Evolutionary conservation across 2,329 filamentous ascomycete species (phyloP), one percentile per base, ranked within the genome.

Genomic region (Phialophora chinensis): DNA sequence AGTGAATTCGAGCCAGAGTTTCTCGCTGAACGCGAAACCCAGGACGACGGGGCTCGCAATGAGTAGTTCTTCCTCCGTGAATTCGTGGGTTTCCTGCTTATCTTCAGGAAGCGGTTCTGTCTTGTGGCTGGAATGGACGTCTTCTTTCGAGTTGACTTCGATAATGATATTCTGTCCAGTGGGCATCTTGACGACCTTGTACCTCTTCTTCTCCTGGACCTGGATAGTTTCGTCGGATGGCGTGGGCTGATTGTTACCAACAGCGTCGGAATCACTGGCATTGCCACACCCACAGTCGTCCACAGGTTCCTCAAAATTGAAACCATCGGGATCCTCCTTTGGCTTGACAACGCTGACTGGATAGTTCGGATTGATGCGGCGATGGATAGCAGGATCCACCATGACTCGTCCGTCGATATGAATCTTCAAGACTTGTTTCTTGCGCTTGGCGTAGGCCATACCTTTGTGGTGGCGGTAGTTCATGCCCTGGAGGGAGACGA

Each of bases 401-500:
- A 97, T 97, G 69, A 96, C 85, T 33, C 93, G 88, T 20, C 92
- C 91, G 69, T 93, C 92, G 76, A 96, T 90, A 74, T 92, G 92
- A 77, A 96, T 89, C 76, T 92, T 94, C 75, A 91, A 81, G 14
- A 91, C 81, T 66, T 84, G 81, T 73, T 89, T 89, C 81, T 92
- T 92, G 77, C 90, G 89, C 81, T 94, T 96, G 81, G 88, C 87
- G 78, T 92, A 96, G 0, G 91, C 92, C 79, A 96, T 88, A 2
- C 93, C 93, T 62, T 93, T 89, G 76, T 93, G 91, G 73, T 87
- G 88, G 35, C 70, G 67, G 80, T 95, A 96, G 72, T 94, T 89
- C 78, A 93, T 90, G 25, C 93, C 92, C 69, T 89, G 86, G n/a
- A 97, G 84, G 0, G 86, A 79, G 10, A 93, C 90, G 74, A 96